Base-by-base conservation (phyloP, 2,329 filamentous ascomycete genomes). In the Trichoderma cornu-damae region DNA sequence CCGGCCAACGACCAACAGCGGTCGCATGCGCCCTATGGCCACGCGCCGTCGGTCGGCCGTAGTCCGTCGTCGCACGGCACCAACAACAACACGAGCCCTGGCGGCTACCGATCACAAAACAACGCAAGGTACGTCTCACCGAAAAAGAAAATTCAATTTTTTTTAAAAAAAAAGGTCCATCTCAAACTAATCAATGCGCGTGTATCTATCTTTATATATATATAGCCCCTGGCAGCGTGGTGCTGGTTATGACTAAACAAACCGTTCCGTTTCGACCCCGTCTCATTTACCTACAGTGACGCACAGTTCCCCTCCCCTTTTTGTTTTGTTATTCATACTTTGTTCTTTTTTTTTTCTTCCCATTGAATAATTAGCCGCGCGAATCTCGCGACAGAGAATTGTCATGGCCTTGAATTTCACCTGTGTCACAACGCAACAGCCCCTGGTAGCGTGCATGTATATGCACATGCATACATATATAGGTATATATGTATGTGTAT, bases 191-290 rank as follows among this genome's bases (percentile, higher is more conserved):
- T 9, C 8, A 6, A 14, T 24, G 28, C 14, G 18, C 24, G 12
- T n/a, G n/a, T n/a, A n/a, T n/a, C n/a, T n/a, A n/a, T n/a, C n/a
- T n/a, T n/a, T n/a, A n/a, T n/a, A n/a, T n/a, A n/a, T n/a, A n/a
- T 26, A 22, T 54, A 76, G 74, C 64, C 74, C 74, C 32, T 77
- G 74, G 74, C 74, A 77, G 62, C 74, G 74, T 60, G 74, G 74
- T 60, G 74, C 74, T 43, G 74, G 74, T 46, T 77, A 77, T 61
- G 74, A 77, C 14, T 69, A 75, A 43, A 42, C 26, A 43, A 52
- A 28, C n/a, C n/a, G n/a, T 9, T 32, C 37, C 26, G 26, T 42
- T 18, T 30, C 11, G 28, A 34, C 49, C n/a, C n/a, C 24, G 38
- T 43, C 38, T 30, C 38, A 32, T 43, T 32, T 42, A 24, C 49